Evolutionary conservation across 441 rosid species (phyloP).

Genomic region (Manihot esculenta): DNA sequence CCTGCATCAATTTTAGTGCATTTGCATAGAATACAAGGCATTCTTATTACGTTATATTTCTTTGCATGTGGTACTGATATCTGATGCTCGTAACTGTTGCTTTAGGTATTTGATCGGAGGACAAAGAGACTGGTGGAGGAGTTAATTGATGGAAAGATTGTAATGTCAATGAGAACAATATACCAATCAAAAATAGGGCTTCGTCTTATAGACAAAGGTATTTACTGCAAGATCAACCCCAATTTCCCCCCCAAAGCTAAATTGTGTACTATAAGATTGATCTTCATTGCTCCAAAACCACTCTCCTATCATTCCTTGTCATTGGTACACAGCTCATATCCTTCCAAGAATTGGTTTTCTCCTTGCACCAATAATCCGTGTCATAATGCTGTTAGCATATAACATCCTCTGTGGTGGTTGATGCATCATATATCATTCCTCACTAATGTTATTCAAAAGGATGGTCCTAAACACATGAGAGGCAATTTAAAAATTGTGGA

Average conservation of each 20-base stretch:
- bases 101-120: conserved; percentile 79
- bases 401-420: neutral
- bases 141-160: conserved; percentile 79
- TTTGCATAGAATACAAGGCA: neutral
- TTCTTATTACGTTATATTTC: conserved; percentile 10
- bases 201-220: conserved; percentile 81
- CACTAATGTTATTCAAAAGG: neutral
- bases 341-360: neutral
- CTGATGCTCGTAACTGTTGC: conserved; percentile 21
- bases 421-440: neutral
- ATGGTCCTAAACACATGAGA: neutral
- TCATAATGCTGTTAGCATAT: neutral
- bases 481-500: neutral
- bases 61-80: conserved; percentile 3
- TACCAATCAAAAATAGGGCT: conserved; percentile 94
- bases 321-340: neutral
- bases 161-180: conserved; percentile 90
- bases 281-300: too few species aligned
- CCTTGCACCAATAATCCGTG: neutral
- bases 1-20: neutral
- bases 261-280: too few species aligned
- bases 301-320: neutral
- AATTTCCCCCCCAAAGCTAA: too few species aligned
- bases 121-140: conserved; percentile 92
- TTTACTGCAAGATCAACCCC: neutral